A percentile compares a stretch with the other conserved stretches of the same genome.
Evolutionary conservation across 768 basidiomycete species (phyloP).

Genomic region (Crucibulum laeve): DNA sequence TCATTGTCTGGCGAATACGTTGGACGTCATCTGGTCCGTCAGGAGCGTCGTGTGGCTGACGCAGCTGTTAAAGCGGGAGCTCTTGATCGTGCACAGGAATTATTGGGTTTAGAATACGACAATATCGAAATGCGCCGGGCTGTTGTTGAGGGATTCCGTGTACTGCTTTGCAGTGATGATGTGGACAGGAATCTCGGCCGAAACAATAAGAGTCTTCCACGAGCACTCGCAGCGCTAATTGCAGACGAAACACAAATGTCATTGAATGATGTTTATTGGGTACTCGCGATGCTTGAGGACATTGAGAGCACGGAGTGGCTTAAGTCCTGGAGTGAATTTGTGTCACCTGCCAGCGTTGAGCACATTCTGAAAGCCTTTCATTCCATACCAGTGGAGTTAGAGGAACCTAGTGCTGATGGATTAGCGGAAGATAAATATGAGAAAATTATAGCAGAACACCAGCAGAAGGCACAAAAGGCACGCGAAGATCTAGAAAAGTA

Average conservation of each 20-base stretch:
- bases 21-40: slow-evolving; percentile 1
- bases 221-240: slow-evolving; percentile 7
- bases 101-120: slow-evolving; percentile 5
- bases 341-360: not conserved
- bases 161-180: slow-evolving; percentile 10
- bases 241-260: slow-evolving; percentile 9
- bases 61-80: slow-evolving; percentile 16
- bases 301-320: not conserved
- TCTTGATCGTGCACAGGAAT: slow-evolving; percentile 4
- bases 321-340: slow-evolving; percentile 3
- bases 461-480: too few relatives aligned
- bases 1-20: slow-evolving; percentile 7
- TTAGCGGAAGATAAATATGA: too few relatives aligned
- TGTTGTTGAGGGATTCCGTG: slow-evolving; percentile 10
- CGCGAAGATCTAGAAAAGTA: too few relatives aligned
- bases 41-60: slow-evolving; percentile 7
- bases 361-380: not conserved
- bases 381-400: not conserved
- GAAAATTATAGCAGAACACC: too few relatives aligned
- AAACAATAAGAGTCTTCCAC: slow-evolving; percentile 6
- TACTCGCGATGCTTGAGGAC: slow-evolving; percentile 8
- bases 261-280: slow-evolving; percentile 7
- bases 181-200: slow-evolving; percentile 9
- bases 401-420: not conserved
- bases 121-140: slow-evolving; percentile 8